Percentiles rank a stretch among this genome's conserved stretches.
Evolutionary conservation across 768 basidiomycete genomes (phyloP).

Genomic region (Myochromella boudieri): DNA sequence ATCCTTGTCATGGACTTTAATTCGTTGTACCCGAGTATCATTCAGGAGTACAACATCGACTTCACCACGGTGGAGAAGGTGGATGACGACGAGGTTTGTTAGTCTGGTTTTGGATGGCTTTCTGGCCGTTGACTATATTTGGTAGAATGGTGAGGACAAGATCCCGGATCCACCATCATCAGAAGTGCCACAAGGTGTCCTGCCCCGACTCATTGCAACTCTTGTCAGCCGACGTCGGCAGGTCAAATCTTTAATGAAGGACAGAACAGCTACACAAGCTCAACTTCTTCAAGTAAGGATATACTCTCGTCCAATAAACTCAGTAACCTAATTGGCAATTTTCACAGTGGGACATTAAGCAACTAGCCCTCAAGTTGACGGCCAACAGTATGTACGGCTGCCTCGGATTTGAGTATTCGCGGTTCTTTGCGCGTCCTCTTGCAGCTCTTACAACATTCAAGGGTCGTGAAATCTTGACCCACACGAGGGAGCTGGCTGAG

Average conservation of each 20-base stretch:
- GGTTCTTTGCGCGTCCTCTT: slow-evolving; percentile 96
- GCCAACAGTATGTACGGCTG: slow-evolving; percentile 99
- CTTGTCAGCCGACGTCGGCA: slow-evolving; percentile 87
- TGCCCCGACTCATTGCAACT: slow-evolving; percentile 97
- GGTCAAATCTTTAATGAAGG: slow-evolving; percentile 96
- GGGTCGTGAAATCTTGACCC: slow-evolving; percentile 94
- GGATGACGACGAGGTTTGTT: slow-evolving; percentile 54
- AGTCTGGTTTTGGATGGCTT: not conserved
- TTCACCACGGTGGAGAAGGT: slow-evolving; percentile 90
- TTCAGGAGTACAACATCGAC: slow-evolving; percentile 99
- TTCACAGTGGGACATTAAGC: slow-evolving; percentile 90
- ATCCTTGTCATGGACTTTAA: slow-evolving; percentile 99
- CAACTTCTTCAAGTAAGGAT: slow-evolving; percentile 76
- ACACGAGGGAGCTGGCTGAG: slow-evolving; percentile 91
- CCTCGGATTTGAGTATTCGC: slow-evolving; percentile 94
- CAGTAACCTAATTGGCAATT: not conserved
- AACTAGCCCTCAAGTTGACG: slow-evolving; percentile 94
- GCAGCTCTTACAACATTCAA: slow-evolving; percentile 97
- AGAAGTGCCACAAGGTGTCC: slow-evolving; percentile 76
- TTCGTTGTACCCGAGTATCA: slow-evolving; percentile 97
- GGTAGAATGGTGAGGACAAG: slow-evolving; percentile 66
- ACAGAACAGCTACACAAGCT: slow-evolving; percentile 65
- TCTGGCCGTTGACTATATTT: slow-evolving; percentile 1
- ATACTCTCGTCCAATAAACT: not conserved
- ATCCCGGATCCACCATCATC: slow-evolving; percentile 85